Percentiles rank a stretch among this genome's conserved stretches.
These are phyloP conservation scores for Plectosphaerella plurivora DNA, from an alignment of 2,329 filamentous ascomycete genomes.

Conservation along the genomic window DNA sequence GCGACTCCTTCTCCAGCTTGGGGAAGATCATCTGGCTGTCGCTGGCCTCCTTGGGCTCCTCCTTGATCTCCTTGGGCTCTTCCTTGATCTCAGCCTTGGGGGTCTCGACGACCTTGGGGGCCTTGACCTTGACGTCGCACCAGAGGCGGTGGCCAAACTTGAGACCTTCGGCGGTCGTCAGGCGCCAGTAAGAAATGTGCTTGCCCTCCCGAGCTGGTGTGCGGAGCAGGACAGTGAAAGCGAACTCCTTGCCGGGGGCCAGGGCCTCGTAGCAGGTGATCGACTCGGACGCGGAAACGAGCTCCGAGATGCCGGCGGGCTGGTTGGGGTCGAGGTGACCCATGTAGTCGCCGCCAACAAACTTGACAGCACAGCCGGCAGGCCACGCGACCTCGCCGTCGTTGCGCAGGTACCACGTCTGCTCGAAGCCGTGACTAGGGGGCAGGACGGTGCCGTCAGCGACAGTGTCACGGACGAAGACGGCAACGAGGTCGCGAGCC, in stretches of 20 bases:
- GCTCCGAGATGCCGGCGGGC: conserved; percentile 71
- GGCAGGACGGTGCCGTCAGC: conserved; percentile 70
- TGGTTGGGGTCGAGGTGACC: conserved; percentile 78
- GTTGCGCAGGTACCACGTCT: conserved; percentile 90
- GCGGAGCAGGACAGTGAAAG: conserved; percentile 82
- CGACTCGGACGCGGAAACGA: conserved; percentile 77
- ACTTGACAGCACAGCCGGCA: conserved; percentile 82
- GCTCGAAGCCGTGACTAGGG: conserved; percentile 72
- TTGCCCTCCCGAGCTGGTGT: conserved; percentile 73
- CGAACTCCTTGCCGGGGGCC: conserved; percentile 66
- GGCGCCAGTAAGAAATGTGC: conserved; percentile 92
- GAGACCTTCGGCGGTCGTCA: conserved; percentile 74
- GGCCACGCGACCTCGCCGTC: conserved; percentile 78
- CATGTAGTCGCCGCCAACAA: conserved; percentile 95
- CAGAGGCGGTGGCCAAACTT: conserved; percentile 92
- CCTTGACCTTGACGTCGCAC: conserved; percentile 79
- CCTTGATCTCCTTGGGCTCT: conserved; percentile 18
- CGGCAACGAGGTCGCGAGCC: conserved; percentile 37
- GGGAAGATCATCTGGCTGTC: conserved; percentile 90
- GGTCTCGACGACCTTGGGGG: conserved; percentile 28
- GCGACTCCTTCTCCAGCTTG: conserved; percentile 91
- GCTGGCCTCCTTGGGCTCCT: conserved; percentile 18
- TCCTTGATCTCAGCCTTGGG: conserved; percentile 16
- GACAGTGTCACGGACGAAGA: conserved; percentile 75
- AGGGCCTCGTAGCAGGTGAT: conserved; percentile 68